Evolutionary conservation across 768 basidiomycete genomes (phyloP).

Genomic region (Suillus decipiens): DNA sequence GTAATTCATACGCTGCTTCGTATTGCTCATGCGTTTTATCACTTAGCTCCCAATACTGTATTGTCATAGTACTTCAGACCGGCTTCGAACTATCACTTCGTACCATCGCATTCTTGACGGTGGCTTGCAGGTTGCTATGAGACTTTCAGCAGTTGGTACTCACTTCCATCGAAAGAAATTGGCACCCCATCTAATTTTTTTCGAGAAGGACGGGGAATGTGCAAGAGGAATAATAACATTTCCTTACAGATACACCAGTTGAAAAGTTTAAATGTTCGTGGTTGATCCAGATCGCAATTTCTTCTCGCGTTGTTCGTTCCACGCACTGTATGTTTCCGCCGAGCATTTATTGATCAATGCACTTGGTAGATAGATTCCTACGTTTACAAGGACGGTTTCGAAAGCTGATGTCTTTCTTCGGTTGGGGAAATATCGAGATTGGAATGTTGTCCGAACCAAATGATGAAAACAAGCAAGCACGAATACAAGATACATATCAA

Average conservation of each 20-base stretch:
- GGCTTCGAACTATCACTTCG: constrained; percentile 48
- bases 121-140: constrained; percentile 26
- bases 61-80: too few relatives aligned
- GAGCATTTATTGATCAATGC: neutral
- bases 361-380: neutral
- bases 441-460: neutral
- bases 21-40: too few relatives aligned
- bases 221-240: constrained; percentile 50
- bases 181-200: constrained; percentile 48
- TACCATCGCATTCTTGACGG: constrained; percentile 73
- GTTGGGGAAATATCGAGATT: neutral
- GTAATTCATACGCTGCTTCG: too few relatives aligned
- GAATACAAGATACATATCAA: constrained; percentile 31
- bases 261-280: neutral
- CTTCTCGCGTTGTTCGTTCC: neutral
- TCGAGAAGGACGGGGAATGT: constrained; percentile 39
- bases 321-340: neutral
- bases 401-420: too few relatives aligned
- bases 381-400: neutral
- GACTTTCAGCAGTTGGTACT: neutral
- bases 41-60: too few relatives aligned
- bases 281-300: neutral
- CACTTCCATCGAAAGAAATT: neutral
- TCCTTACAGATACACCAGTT: constrained; percentile 28
- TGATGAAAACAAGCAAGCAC: neutral